Conservation (phyloP, 192 early-diverging fungal species). For the Backusella circina region DNA sequence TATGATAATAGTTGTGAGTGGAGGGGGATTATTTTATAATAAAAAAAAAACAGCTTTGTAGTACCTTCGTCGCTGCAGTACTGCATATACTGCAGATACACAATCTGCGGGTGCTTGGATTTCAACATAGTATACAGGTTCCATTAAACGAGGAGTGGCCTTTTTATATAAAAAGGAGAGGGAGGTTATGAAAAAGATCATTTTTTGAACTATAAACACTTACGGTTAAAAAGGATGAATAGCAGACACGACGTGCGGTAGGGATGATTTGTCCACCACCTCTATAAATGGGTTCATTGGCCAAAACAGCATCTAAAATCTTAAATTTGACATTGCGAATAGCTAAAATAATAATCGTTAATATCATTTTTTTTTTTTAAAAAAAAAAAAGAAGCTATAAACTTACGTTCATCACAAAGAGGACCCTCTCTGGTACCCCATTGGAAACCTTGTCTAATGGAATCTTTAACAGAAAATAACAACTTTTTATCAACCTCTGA, state of each 20-base stretch:
- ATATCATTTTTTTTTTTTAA: neutral
- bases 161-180: too few species aligned
- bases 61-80: conserved; percentile 79
- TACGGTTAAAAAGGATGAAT: conserved; percentile 92
- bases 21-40: neutral
- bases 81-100: conserved; percentile 92
- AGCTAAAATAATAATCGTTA: conserved; percentile 42
- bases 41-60: conserved; percentile 2
- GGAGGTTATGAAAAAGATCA: neutral
- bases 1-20: neutral
- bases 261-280: conserved; percentile 97
- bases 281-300: conserved; percentile 84
- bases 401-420: conserved; percentile 91
- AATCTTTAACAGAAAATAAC: conserved; percentile 75
- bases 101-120: conserved; percentile 96
- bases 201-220: conserved; percentile 9
- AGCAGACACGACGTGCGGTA: conserved; percentile 92
- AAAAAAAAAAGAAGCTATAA: too few species aligned
- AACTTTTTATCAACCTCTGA: conserved; percentile 86
- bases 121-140: conserved; percentile 95
- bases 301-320: conserved; percentile 82
- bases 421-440: conserved; percentile 98
- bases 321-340: conserved; percentile 96
- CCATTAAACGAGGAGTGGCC: conserved; percentile 96
- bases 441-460: conserved; percentile 94